A percentile compares a stretch with the other conserved stretches of the same genome.
Evolutionary conservation across 331 rosid genomes (phyloP).

Genomic region (Phaseolus coccineus): DNA sequence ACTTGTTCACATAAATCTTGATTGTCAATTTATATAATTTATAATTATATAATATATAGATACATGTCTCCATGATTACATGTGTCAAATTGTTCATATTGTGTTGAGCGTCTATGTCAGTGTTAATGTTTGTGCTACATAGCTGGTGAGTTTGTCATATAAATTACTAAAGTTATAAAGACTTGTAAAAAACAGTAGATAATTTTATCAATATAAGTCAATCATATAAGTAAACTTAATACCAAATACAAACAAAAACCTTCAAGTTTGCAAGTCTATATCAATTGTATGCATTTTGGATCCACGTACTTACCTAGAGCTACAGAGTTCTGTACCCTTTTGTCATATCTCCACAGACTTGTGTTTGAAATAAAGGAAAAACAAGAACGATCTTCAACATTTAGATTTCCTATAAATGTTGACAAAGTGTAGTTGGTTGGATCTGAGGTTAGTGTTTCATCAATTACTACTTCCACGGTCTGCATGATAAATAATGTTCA

Average conservation of each 20-base stretch:
- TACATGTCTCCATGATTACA: too few relatives aligned
- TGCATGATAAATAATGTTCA: conserved; percentile 49
- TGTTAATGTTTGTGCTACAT: too few relatives aligned
- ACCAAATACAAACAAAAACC: too few relatives aligned
- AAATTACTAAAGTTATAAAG: not conserved
- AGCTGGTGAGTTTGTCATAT: not conserved
- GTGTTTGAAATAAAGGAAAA: conserved; percentile 78
- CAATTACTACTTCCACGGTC: conserved; percentile 91
- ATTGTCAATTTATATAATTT: too few relatives aligned
- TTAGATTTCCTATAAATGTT: conserved; percentile 69
- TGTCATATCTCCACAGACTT: conserved; percentile 94
- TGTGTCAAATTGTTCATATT: too few relatives aligned
- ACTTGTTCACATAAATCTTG: too few relatives aligned
- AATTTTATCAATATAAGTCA: too few relatives aligned
- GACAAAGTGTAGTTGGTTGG: conserved; percentile 67
- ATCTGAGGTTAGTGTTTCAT: conserved; percentile 73
- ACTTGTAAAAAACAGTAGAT: not conserved
- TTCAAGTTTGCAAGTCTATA: too few relatives aligned
- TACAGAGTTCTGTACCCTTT: conserved; percentile 57
- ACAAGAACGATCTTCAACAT: conserved; percentile 84
- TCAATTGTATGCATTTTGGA: not conserved
- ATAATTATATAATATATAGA: too few relatives aligned
- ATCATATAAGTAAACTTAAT: too few relatives aligned
- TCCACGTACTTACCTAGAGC: conserved; percentile 63
- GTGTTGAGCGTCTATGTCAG: too few relatives aligned